Conservation (phyloP, 1,284 basidiomycete genomes). For the Naganishia sp. region DNA sequence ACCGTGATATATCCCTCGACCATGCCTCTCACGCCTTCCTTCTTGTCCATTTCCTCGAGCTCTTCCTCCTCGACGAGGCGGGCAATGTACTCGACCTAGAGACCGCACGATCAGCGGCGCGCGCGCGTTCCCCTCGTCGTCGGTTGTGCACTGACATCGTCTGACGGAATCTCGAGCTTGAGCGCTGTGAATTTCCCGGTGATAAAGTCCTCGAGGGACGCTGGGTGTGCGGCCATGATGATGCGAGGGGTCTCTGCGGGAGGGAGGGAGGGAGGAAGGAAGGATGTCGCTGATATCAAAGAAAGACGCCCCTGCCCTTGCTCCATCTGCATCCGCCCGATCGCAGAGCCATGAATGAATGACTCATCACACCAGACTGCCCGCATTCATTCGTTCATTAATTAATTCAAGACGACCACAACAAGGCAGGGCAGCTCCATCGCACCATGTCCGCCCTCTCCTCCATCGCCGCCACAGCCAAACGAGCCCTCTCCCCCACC, state of each 20-base stretch:
- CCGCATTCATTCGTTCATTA: too few relatives aligned
- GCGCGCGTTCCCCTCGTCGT: not conserved
- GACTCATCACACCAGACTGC: too few relatives aligned
- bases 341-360: too few relatives aligned
- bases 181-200: slow-evolving; percentile 41
- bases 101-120: not conserved
- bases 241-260: too few relatives aligned
- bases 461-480: slow-evolving; percentile 7
- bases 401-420: too few relatives aligned
- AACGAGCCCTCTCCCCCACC: not conserved
- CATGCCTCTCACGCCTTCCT: slow-evolving; percentile 53
- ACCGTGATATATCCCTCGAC: slow-evolving; percentile 49
- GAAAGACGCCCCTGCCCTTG: too few relatives aligned
- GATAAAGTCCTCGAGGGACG: slow-evolving; percentile 46
- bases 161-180: slow-evolving; percentile 42
- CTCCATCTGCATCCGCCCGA: too few relatives aligned
- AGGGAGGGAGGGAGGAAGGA: too few relatives aligned
- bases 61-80: slow-evolving; percentile 54
- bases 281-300: too few relatives aligned
- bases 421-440: too few relatives aligned
- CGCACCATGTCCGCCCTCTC: slow-evolving; percentile 9
- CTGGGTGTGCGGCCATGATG: not conserved
- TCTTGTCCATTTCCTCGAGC: slow-evolving; percentile 50
- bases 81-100: slow-evolving; percentile 52
- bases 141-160: slow-evolving; percentile 44